These are phyloP conservation scores for Pseudopyricularia javanii DNA, from an alignment of 2,329 filamentous ascomycete genomes.

Conservation along the genomic window DNA sequence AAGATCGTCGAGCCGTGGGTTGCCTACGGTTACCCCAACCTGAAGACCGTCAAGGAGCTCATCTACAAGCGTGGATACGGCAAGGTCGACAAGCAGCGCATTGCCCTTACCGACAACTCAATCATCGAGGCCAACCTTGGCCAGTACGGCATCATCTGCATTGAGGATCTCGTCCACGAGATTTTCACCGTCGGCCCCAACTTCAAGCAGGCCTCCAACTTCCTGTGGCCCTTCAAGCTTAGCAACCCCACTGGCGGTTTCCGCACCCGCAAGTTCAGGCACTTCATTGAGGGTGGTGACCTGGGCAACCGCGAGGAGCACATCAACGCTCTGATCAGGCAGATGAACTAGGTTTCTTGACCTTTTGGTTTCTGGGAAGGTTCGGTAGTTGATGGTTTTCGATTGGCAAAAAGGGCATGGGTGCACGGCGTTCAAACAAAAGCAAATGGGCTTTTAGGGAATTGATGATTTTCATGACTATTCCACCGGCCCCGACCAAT, in stretches of 20 bases:
- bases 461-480: slow-evolving; percentile 16
- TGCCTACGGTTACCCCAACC: slow-evolving; percentile 98
- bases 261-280: slow-evolving; percentile 94
- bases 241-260: slow-evolving; percentile 97
- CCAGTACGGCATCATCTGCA: slow-evolving; percentile 98
- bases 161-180: slow-evolving; percentile 99
- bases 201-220: slow-evolving; percentile 99
- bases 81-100: slow-evolving; percentile 97
- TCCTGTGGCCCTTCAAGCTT: slow-evolving; percentile 99
- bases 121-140: slow-evolving; percentile 94
- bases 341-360: slow-evolving; percentile 73
- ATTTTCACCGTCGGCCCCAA: slow-evolving; percentile 98
- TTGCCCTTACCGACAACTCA: slow-evolving; percentile 92
- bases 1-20: slow-evolving; percentile 99
- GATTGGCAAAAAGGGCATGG: slow-evolving; percentile 14
- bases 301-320: slow-evolving; percentile 96
- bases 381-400: slow-evolving; percentile 3
- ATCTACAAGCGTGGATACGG: slow-evolving; percentile 99
- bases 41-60: slow-evolving; percentile 97
- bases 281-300: slow-evolving; percentile 98
- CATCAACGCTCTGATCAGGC: slow-evolving; percentile 91
- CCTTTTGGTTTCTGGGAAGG: slow-evolving; percentile 12
- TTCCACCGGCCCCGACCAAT: slow-evolving; percentile 5
- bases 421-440: slow-evolving; percentile 21
- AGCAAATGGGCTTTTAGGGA: slow-evolving; percentile 15